Evolutionary conservation across 371 early-diverging fungal genomes (phyloP).

Genomic region (Mortierella sp.): DNA sequence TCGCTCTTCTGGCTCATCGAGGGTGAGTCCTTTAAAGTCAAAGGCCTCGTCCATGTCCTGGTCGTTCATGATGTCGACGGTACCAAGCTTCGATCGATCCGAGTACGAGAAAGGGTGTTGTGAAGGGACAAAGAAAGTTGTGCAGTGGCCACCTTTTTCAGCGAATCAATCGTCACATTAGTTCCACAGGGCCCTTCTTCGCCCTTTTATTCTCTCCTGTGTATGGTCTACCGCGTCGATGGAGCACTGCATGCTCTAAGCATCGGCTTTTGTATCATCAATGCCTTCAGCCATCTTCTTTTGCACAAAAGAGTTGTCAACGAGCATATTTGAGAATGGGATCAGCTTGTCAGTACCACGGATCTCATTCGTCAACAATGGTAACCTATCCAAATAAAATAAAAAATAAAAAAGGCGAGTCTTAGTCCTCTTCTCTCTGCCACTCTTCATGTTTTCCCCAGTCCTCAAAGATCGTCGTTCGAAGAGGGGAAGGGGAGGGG

Average conservation of each 20-base stretch:
- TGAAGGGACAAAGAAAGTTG: constrained; percentile 3
- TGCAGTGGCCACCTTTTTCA: no score
- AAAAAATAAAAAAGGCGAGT: constrained; percentile 52
- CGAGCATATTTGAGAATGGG: constrained; percentile 90
- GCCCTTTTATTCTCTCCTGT: background rate
- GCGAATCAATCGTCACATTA: no score
- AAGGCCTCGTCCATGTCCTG: constrained; percentile 36
- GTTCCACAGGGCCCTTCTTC: no score
- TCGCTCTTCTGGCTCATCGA: constrained; percentile 32
- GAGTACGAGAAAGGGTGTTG: background rate
- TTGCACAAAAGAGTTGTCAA: constrained; percentile 73
- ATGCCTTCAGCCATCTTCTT: constrained; percentile 41
- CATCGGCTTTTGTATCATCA: constrained; percentile 27
- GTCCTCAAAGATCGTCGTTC: no score
- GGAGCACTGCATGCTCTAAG: background rate
- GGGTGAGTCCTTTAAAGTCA: constrained; percentile 33
- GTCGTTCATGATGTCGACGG: constrained; percentile 28
- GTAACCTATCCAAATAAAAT: constrained; percentile 67
- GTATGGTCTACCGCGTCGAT: background rate
- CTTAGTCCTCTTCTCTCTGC: no score
- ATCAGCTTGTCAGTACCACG: constrained; percentile 94
- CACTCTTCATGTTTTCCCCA: background rate
- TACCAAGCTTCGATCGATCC: background rate
- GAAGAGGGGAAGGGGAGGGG: no score
- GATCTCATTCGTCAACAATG: constrained; percentile 95